Base-by-base conservation (phyloP, 2,329 filamentous ascomycete genomes). In the Colletotrichum siamense region DNA sequence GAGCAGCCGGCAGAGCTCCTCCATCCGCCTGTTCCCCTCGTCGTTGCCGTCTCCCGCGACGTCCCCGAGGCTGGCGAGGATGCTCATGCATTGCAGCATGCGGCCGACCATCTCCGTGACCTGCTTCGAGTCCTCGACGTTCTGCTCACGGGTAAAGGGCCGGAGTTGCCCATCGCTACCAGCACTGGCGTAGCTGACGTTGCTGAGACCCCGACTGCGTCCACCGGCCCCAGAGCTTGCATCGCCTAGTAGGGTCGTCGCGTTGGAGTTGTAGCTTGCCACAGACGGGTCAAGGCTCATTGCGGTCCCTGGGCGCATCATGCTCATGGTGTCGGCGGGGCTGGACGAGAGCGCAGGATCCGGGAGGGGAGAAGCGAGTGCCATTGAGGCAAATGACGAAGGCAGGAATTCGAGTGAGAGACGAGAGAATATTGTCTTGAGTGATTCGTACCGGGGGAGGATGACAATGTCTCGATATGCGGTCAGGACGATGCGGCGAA, bases 71-170 rank as follows among this genome's bases (percentile, higher is more conserved):
- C 93, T 93, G 5, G 95, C 95, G 26, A 99, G 88, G 9, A 99
- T 96, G 83, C 94, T 96, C 85, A 99, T 94, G 84, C 97, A 99
- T 87, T 99, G 97, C 78, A 99, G 88, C 95, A 99, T 98, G 67
- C 96, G 90, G 0, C 96, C 97, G 1, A 98, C 96, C 79, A 96
- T 98, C 80, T 99, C 96, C 1, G 97, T 98, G 70, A 99, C 92
- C 82, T 97, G 92, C 82, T 95, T 91, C 65, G 92, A 94, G 81
- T 94, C 91, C 82, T 93, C 91, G 16, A 92, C 86, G 81, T 92
- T 92, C 80, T 92, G 90, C 81, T 92, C 89, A 72, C 89, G 88
- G 6, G 89, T 91, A 75, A 89, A 91, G 3, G 90, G 89, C n/a
- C 88, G 84, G 7, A 88, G 83, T 55, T 80, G 83, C n/a, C 86